These are phyloP conservation scores for Rhizopogon vinicolor DNA, from an alignment of 768 basidiomycete species.

Conservation along the genomic window DNA sequence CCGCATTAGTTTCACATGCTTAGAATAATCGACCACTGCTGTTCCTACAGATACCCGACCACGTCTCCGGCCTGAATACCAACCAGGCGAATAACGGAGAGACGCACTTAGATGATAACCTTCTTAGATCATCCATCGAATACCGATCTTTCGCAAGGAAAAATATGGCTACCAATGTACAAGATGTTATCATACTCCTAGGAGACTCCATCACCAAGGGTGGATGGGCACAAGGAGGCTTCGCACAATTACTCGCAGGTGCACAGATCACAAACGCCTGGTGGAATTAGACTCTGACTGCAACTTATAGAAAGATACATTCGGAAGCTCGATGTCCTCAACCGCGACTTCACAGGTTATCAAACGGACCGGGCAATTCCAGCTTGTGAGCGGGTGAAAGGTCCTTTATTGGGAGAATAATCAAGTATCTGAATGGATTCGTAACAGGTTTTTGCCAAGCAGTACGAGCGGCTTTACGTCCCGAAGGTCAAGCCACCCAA, in stretches of 20 bases:
- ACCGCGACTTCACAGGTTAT: conserved; percentile 82
- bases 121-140: neutral
- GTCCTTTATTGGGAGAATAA: no score
- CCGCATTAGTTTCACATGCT: neutral
- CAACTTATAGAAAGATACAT: conserved; percentile 59
- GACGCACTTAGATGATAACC: neutral
- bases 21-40: neutral
- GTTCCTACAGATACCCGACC: no score
- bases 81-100: no score
- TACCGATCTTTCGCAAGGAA: no score
- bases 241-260: conserved; percentile 61
- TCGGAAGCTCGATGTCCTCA: conserved; percentile 80
- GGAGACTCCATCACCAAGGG: conserved; percentile 82
- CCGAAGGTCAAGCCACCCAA: conserved; percentile 70
- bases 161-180: conserved; percentile 51
- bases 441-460: conserved; percentile 54
- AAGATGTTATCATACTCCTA: conserved; percentile 69
- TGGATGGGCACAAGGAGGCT: conserved; percentile 55
- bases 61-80: no score
- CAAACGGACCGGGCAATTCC: conserved; percentile 85
- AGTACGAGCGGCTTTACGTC: conserved; percentile 37
- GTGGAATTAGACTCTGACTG: neutral
- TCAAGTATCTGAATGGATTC: neutral
- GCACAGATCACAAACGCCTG: neutral
- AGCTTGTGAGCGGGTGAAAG: conserved; percentile 63